phyloP scores from a whole-genome alignment of 768 basidiomycete species.

The Podaxis carcinomalis region DNA sequence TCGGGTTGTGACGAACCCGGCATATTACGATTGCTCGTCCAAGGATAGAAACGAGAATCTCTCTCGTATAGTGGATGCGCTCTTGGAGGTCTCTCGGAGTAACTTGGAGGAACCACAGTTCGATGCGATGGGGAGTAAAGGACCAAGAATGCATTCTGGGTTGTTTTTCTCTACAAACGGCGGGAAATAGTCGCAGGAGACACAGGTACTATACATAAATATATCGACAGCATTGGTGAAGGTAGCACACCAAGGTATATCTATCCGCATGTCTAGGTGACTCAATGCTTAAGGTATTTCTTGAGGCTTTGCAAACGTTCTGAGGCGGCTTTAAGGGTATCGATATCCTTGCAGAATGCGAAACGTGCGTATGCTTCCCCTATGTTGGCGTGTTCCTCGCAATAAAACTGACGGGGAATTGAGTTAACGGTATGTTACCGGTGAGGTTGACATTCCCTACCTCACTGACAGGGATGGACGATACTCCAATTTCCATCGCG shows the following conservation, averaged over 20 bases:
- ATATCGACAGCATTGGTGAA: neutral
- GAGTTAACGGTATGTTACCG: conserved; percentile 8
- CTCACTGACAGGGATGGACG: conserved; percentile 93
- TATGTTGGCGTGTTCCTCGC: conserved; percentile 77
- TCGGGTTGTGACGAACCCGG: conserved; percentile 73
- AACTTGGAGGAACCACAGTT: neutral
- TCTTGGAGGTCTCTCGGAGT: conserved; percentile 21
- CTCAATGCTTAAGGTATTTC: conserved; percentile 45
- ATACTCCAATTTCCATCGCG: conserved; percentile 85
- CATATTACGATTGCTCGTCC: conserved; percentile 67
- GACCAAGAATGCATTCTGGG: neutral
- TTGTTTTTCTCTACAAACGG: neutral
- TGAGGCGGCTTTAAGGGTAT: conserved; percentile 77
- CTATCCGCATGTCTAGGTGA: neutral
- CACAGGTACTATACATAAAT: neutral
- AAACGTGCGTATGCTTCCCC: conserved; percentile 88
- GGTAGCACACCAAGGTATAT: neutral
- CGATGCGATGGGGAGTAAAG: neutral
- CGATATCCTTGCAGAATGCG: conserved; percentile 93
- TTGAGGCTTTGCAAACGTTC: conserved; percentile 74
- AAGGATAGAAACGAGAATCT: conserved; percentile 49
- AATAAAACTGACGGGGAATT: conserved; percentile 69
- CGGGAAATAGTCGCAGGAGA: neutral
- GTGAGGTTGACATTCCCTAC: conserved; percentile 35
- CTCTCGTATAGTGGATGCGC: conserved; percentile 67